Evolutionary conservation across 257 asterid genomes (phyloP).

Genomic region (Catharanthus roseus): DNA sequence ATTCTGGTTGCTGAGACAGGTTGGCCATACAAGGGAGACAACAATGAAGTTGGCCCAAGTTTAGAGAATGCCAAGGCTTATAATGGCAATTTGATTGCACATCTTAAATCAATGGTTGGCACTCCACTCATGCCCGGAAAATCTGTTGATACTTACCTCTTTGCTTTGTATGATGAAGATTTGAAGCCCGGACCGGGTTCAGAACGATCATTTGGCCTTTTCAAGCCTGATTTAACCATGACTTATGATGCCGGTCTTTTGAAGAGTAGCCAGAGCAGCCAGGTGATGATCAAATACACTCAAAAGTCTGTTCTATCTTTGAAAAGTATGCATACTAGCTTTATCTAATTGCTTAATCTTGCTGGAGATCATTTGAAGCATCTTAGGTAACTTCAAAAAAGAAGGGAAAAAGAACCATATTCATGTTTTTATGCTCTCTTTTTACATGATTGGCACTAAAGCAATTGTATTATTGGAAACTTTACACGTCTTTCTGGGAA

Average conservation of each 20-base stretch:
- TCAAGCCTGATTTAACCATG: constrained; percentile 49
- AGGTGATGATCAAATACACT: constrained; percentile 29
- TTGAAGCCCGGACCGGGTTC: constrained; percentile 68
- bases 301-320: neutral
- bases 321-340: neutral
- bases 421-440: neutral
- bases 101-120: constrained; percentile 56
- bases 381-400: neutral
- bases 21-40: constrained; percentile 79
- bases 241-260: constrained; percentile 53
- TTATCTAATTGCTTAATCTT: neutral
- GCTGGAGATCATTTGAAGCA: neutral
- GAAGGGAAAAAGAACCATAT: neutral
- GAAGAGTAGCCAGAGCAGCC: constrained; percentile 27
- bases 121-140: constrained; percentile 75
- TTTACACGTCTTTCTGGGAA: neutral
- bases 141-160: constrained; percentile 62
- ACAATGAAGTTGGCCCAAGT: constrained; percentile 56
- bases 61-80: constrained; percentile 66
- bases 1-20: constrained; percentile 72
- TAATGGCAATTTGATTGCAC: constrained; percentile 48
- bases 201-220: constrained; percentile 66
- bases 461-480: neutral
- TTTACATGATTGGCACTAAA: neutral
- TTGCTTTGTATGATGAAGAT: constrained; percentile 63